Evolutionary conservation across 257 asterid species (phyloP).

Genomic region (Solanum clarkiae): DNA sequence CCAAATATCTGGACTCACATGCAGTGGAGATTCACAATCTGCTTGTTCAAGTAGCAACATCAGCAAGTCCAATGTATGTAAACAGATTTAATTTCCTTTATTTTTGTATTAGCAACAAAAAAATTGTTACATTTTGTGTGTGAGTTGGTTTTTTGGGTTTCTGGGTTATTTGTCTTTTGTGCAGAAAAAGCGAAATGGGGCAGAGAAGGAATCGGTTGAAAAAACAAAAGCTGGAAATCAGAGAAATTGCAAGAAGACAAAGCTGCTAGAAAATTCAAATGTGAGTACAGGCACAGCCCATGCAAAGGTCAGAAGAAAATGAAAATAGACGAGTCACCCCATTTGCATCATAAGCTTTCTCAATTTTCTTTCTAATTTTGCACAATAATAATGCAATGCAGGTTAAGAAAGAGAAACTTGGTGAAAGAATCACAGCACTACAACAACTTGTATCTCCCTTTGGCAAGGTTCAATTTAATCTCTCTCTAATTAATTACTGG

Average conservation of each 20-base stretch:
- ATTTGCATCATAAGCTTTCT: not conserved
- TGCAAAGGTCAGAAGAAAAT: slow-evolving; percentile 46
- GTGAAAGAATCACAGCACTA: slow-evolving; percentile 80
- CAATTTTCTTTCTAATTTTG: not conserved
- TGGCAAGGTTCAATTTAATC: slow-evolving; percentile 56
- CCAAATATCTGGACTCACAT: slow-evolving; percentile 25
- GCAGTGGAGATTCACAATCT: slow-evolving; percentile 35
- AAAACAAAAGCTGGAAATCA: slow-evolving; percentile 7
- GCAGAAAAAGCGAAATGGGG: slow-evolving; percentile 42
- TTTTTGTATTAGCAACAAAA: not conserved
- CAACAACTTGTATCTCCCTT: slow-evolving; percentile 93
- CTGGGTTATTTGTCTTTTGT: not conserved
- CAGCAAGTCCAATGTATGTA: slow-evolving; percentile 5
- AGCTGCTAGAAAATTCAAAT: slow-evolving; percentile 12
- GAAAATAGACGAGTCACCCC: not conserved
- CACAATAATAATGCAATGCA: not conserved
- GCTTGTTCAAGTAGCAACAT: slow-evolving; percentile 15
- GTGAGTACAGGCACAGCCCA: slow-evolving; percentile 19
- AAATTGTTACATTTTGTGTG: not conserved
- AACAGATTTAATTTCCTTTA: not conserved
- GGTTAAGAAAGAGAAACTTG: slow-evolving; percentile 78
- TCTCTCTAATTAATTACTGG: not conserved
- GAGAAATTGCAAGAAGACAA: slow-evolving; percentile 40
- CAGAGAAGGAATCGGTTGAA: slow-evolving; percentile 13
- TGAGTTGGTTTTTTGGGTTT: not conserved